Evolutionary conservation across 345 rosid genomes (phyloP).

Genomic region (Melaleuca alternifolia): DNA sequence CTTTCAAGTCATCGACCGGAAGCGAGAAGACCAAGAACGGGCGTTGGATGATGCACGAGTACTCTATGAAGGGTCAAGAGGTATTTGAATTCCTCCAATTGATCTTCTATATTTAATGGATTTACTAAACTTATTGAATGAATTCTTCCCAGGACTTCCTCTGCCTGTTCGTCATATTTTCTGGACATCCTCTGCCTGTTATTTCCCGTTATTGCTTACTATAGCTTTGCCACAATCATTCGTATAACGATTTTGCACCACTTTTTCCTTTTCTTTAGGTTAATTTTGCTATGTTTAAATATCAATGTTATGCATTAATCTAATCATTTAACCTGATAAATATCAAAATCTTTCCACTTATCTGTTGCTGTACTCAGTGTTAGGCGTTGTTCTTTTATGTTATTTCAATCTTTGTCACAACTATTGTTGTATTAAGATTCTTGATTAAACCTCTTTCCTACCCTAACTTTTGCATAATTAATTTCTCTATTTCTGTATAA

Average conservation of each 20-base stretch:
- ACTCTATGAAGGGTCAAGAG: neutral
- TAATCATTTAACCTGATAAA: too few species aligned
- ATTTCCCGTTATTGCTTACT: neutral
- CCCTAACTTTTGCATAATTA: neutral
- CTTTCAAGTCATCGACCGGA: neutral
- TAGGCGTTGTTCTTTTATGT: neutral
- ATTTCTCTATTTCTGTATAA: neutral
- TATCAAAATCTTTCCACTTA: neutral
- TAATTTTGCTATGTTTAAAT: neutral
- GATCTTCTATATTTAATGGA: neutral
- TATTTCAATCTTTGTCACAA: neutral
- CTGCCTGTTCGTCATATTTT: neutral
- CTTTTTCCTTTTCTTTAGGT: neutral
- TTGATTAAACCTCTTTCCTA: neutral
- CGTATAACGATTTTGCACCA: neutral
- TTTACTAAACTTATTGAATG: neutral
- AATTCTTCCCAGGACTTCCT: neutral
- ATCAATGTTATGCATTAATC: too few species aligned
- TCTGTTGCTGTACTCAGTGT: neutral
- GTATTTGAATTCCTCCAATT: neutral
- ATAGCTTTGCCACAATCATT: neutral
- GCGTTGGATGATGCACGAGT: neutral
- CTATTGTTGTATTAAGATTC: neutral
- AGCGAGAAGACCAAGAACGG: neutral
- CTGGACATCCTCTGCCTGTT: neutral